Conservation (phyloP, 148 eudicot genomes). For the Vaccinium darrowii region DNA sequence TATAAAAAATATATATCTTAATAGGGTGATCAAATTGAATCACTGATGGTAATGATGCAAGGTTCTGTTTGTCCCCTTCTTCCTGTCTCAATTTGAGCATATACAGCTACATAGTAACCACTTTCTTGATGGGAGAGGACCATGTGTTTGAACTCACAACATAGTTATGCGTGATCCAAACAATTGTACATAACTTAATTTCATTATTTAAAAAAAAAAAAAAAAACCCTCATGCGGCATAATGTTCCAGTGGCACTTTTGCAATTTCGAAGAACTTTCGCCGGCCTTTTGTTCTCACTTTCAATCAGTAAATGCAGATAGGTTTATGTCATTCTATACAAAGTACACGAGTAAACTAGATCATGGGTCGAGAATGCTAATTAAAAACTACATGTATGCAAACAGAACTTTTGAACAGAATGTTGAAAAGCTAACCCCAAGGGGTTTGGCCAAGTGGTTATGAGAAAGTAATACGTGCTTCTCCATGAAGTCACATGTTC, state of each 20-base stretch:
- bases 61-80: conserved; percentile 29
- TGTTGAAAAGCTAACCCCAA: background rate
- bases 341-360: background rate
- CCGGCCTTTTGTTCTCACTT: background rate
- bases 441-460: too few relatives aligned
- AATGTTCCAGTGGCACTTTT: background rate
- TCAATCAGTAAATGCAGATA: background rate
- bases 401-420: background rate
- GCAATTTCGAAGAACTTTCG: background rate
- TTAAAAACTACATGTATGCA: background rate
- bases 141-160: background rate
- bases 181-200: background rate
- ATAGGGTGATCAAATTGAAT: background rate
- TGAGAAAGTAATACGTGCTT: too few relatives aligned
- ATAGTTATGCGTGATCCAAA: background rate
- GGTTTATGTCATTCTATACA: background rate
- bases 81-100: conserved; percentile 11
- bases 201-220: background rate
- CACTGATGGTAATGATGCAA: conserved; percentile 27
- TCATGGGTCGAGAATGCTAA: background rate
- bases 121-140: conserved; percentile 1
- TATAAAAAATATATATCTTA: background rate
- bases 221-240: background rate
- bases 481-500: too few relatives aligned
- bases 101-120: conserved; percentile 7